Conservation (phyloP, 140 eudicot genomes). For the Artemisia princeps region DNA sequence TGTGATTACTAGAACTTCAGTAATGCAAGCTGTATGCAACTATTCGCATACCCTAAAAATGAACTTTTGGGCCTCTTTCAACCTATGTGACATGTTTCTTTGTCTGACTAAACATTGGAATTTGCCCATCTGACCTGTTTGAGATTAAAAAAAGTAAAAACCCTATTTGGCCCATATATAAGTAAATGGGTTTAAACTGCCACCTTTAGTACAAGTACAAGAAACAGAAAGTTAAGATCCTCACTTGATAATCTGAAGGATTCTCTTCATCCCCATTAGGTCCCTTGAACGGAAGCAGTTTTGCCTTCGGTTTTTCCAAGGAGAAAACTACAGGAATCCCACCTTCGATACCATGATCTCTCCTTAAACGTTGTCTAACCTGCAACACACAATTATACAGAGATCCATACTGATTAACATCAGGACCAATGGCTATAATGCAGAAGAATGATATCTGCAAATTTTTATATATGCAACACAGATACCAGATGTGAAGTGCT, state of each 20-base stretch:
- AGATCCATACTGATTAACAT: constrained; percentile 6
- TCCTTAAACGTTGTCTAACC: constrained; percentile 88
- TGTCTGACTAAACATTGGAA: too few relatives aligned
- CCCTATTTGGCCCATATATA: too few relatives aligned
- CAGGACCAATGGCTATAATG: neutral
- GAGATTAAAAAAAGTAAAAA: too few relatives aligned
- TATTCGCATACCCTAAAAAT: too few relatives aligned
- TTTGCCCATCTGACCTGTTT: too few relatives aligned
- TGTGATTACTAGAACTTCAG: too few relatives aligned
- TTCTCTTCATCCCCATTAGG: constrained; percentile 89
- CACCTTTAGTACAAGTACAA: constrained; percentile 16
- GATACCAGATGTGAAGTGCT: neutral
- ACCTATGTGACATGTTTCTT: too few relatives aligned
- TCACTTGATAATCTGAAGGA: constrained; percentile 97
- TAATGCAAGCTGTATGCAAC: too few relatives aligned
- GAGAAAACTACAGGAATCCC: constrained; percentile 97
- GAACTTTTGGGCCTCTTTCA: too few relatives aligned
- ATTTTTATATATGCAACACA: constrained; percentile 1
- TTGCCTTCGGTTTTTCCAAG: constrained; percentile 92
- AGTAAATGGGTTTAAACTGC: neutral
- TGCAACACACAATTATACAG: constrained; percentile 26
- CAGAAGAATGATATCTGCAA: constrained; percentile 4
- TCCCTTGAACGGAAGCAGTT: constrained; percentile 89
- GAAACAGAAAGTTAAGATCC: constrained; percentile 18
- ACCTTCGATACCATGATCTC: constrained; percentile 86